Percentiles rank a stretch among this genome's conserved stretches.
These are phyloP conservation scores for Podospora sp. DNA, from an alignment of 495 filamentous ascomycete genomes.

Conservation along the genomic window DNA sequence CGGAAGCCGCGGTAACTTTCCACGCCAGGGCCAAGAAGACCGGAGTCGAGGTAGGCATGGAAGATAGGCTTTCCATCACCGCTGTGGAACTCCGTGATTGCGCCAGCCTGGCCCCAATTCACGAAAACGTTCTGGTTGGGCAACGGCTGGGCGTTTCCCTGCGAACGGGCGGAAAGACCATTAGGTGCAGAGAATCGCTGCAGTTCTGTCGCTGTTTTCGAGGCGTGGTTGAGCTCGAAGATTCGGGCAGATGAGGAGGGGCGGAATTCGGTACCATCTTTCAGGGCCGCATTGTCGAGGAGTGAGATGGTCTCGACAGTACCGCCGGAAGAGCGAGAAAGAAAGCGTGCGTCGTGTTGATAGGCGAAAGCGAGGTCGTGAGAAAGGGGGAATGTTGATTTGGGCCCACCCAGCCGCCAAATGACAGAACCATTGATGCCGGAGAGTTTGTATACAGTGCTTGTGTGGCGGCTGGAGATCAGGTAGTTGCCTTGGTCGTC, in stretches of 20 bases:
- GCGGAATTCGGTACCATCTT: slow-evolving; percentile 39
- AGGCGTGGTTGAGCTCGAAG: slow-evolving; percentile 53
- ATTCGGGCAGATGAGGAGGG: slow-evolving; percentile 53
- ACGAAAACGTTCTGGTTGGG: slow-evolving; percentile 56
- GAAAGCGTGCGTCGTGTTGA: slow-evolving; percentile 62
- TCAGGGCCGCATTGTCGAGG: slow-evolving; percentile 57
- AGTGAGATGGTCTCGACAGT: slow-evolving; percentile 55
- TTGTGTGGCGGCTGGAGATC: slow-evolving; percentile 57
- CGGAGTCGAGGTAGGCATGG: slow-evolving; percentile 32
- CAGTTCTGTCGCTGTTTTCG: slow-evolving; percentile 45
- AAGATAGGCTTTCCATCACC: slow-evolving; percentile 50
- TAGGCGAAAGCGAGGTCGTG: slow-evolving; percentile 58
- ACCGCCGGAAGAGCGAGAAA: slow-evolving; percentile 45
- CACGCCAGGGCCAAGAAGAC: slow-evolving; percentile 10
- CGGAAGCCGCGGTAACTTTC: slow-evolving; percentile 35
- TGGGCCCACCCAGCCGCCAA: slow-evolving; percentile 56
- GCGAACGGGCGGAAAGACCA: slow-evolving; percentile 55
- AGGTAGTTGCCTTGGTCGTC: slow-evolving; percentile 58
- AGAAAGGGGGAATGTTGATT: slow-evolving; percentile 47
- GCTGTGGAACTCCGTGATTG: slow-evolving; percentile 56
- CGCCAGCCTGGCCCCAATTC: slow-evolving; percentile 60
- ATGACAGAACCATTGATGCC: slow-evolving; percentile 55
- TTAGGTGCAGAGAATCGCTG: slow-evolving; percentile 39
- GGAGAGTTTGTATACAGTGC: slow-evolving; percentile 58
- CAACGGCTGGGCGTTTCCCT: slow-evolving; percentile 61